Base-by-base conservation (phyloP, 2,329 filamentous ascomycete genomes). In the Cercospora sp. region DNA sequence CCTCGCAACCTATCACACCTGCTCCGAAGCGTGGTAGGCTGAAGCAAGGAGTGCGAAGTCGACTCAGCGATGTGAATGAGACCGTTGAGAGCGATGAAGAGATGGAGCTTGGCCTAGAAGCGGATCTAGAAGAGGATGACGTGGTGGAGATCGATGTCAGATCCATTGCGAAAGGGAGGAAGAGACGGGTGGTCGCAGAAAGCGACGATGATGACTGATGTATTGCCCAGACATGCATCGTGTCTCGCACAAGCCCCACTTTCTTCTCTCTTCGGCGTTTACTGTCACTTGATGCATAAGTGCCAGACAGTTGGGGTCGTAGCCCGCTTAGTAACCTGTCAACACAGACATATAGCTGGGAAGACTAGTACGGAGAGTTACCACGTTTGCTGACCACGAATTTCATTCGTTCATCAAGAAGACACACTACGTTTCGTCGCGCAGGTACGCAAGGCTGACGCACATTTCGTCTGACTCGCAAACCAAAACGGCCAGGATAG, bases 1-100 rank as follows among this genome's bases (percentile, higher is more conserved):
- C 74, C n/a, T 77, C 74, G 13, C 65, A 75, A 66, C 71, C 57
- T 18, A 23, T 60, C 40, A 69, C 68, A 2, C 69, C 67, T n/a
- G 63, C 68, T 20, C 36, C 33, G 8, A 45, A 68, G 61, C 40
- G 68, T 26, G 64, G 68, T 45, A 59, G 71, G n/a, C 60, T 73
- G 53, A 72, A 67, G 67, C 69, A 58, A 67, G 71, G 65, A 33
- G 53, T 31, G 9, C 13, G 9, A 3, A 61, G 23, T 20, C 51
- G 51, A 6, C 64, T 72, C 18, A 67, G 61, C 20, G 68, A 68
- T 20, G 63, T 68, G 10, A 68, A 71, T 7, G 72, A 72, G 53
- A 40, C 63, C 31, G 66, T 58, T 16, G 70, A 69, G 16, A 67
- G 63, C 60, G 63, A 64, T 3, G 53, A 58, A n/a, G 65, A 68